Evolutionary conservation across 176 grass and related monocot species (phyloP), one percentile per base, ranked within the genome.

Genomic region (Dendrocalamus sinicus): DNA sequence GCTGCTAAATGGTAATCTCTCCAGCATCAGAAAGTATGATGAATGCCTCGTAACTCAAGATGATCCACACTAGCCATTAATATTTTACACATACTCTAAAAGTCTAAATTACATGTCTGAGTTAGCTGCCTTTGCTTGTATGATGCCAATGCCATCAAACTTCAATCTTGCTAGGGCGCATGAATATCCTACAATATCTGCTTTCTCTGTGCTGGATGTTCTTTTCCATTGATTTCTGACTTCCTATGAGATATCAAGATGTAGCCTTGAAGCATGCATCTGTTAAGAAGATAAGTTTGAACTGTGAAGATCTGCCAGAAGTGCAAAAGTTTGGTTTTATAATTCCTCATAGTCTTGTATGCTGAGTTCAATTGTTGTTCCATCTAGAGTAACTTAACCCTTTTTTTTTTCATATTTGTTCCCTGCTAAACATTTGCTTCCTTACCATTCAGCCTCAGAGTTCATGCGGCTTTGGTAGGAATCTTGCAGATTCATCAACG

Each of bases 401-500:
- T 5, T 39, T 46, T 85, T 85, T 1, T 65, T 47, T 66, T 67
- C 1, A 15, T 24, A 65, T 60, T 26, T 89, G 24, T 46, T 52
- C 15, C 20, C 32, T 86, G 37, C 76, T 93, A 81, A 89, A 58
- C 85, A 8, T 41, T 78, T 79, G 75, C 41, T 54, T 22, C n/a
- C 28, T 81, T 77, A 22, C 16, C 10, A 43, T 84, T 67, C 74
- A 91, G 88, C 84, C 74, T 22, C 89, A 90, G 35, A 89, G 78
- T 88, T 87, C 68, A 83, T 74, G 84, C 83, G 88, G 86, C 60
- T 91, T 92, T 51, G 74, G 86, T 60, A 85, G 70, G 70, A 79
- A 89, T 79, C 46, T 71, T 77, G 54, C 62, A 65, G 72, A 82
- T 79, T 91, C 73, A 58, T 84, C 88, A 69, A 76, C 45, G 24